A percentile compares a stretch with the other conserved stretches of the same genome.
These are phyloP conservation scores for Trametes meyenii DNA, from an alignment of 768 basidiomycete species.

Conservation along the genomic window DNA sequence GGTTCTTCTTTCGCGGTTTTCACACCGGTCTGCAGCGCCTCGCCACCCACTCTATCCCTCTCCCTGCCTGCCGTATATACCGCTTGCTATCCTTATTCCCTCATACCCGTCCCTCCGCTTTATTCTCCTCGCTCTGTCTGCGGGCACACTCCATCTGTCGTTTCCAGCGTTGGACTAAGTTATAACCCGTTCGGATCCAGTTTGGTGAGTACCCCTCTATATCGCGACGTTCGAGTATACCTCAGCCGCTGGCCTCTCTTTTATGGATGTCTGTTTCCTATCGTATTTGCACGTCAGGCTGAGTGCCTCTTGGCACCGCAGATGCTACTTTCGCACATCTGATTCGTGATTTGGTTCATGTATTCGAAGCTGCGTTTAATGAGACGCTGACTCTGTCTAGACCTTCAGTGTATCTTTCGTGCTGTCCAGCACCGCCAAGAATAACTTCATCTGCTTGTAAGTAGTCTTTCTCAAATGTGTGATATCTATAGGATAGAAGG, in stretches of 20 bases:
- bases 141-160: background rate
- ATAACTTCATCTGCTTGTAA: too few species aligned
- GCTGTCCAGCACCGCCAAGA: too few species aligned
- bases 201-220: background rate
- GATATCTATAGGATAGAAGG: too few species aligned
- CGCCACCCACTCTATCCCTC: background rate
- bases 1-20: constrained; percentile 1
- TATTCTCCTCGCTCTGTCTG: background rate
- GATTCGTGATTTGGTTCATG: constrained; percentile 4
- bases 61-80: background rate
- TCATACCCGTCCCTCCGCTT: background rate
- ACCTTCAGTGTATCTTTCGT: background rate
- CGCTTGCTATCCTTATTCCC: constrained; percentile 12
- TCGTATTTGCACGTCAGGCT: constrained; percentile 52
- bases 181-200: constrained; percentile 8
- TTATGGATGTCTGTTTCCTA: constrained; percentile 15
- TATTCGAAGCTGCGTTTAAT: background rate
- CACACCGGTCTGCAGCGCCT: constrained; percentile 18
- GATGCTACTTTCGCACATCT: constrained; percentile 25
- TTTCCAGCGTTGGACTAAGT: constrained; percentile 6
- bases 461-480: too few species aligned
- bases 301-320: constrained; percentile 30
- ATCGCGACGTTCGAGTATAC: background rate
- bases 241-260: background rate
- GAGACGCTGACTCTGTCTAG: constrained; percentile 5